A percentile compares a stretch with the other conserved stretches of the same genome.
phyloP scores from a whole-genome alignment of 371 early-diverging fungal species.

The Globomyces sp. region DNA sequence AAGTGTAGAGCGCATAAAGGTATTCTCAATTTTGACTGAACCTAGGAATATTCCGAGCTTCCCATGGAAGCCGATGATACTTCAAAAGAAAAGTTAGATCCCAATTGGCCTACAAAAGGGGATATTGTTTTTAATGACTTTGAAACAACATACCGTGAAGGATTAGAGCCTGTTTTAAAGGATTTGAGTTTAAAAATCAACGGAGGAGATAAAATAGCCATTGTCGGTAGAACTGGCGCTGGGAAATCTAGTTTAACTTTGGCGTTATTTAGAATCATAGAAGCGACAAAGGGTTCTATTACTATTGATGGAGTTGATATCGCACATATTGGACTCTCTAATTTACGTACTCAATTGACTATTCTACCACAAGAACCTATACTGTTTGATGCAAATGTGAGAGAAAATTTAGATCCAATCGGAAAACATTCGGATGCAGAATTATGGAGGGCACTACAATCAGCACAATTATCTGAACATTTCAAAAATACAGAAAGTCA shows the following conservation, averaged over 20 bases:
- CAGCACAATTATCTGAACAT: background rate
- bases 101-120: background rate
- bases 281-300: constrained; percentile 37
- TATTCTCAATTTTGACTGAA: constrained; percentile 62
- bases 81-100: constrained; percentile 41
- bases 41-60: constrained; percentile 64
- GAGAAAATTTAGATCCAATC: constrained; percentile 28
- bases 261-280: constrained; percentile 16
- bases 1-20: constrained; percentile 49
- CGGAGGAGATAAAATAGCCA: constrained; percentile 61
- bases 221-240: constrained; percentile 52
- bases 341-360: constrained; percentile 48
- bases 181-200: no score
- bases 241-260: constrained; percentile 11
- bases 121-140: no score
- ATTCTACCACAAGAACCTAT: constrained; percentile 93
- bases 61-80: constrained; percentile 69
- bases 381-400: constrained; percentile 66
- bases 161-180: no score
- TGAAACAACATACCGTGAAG: no score
- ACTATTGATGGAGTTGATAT: constrained; percentile 77
- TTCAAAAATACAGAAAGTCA: background rate
- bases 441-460: constrained; percentile 41
- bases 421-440: constrained; percentile 37
- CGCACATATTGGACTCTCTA: constrained; percentile 62